A percentile compares a stretch with the other conserved stretches of the same genome.
These are phyloP conservation scores for Calonectria naviculata DNA, from an alignment of 2,329 filamentous ascomycete genomes.

Conservation along the genomic window DNA sequence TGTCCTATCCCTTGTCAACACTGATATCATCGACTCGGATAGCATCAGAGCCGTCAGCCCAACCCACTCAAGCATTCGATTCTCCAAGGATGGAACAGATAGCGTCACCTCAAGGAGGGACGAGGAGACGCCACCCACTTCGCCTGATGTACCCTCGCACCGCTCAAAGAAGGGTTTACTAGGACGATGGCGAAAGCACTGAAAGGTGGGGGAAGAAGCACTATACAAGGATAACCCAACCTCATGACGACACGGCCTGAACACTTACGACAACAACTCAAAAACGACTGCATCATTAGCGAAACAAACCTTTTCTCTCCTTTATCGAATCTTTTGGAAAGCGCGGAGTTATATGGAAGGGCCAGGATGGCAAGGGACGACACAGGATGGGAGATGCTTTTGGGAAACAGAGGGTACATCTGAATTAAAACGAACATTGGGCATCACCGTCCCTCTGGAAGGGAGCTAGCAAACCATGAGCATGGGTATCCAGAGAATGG, in stretches of 20 bases:
- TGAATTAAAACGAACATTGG: slow-evolving; percentile 23
- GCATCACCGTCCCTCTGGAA: slow-evolving; percentile 36
- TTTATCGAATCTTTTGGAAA: slow-evolving; percentile 26
- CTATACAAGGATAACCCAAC: slow-evolving; percentile 7
- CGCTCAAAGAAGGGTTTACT: slow-evolving; percentile 43
- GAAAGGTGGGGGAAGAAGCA: slow-evolving; percentile 13
- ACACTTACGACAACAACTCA: slow-evolving; percentile 19
- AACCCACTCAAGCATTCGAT: slow-evolving; percentile 43
- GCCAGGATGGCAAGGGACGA: background rate
- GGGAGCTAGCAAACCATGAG: slow-evolving; percentile 24
- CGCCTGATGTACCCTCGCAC: slow-evolving; percentile 45
- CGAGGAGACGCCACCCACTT: slow-evolving; percentile 50
- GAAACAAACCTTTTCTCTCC: slow-evolving; percentile 10
- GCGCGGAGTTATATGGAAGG: slow-evolving; percentile 34
- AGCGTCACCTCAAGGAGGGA: slow-evolving; percentile 48
- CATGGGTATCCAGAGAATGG: slow-evolving; percentile 21
- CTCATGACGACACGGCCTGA: slow-evolving; percentile 30
- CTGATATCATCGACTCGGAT: slow-evolving; percentile 35
- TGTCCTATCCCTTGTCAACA: slow-evolving; percentile 46
- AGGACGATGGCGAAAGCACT: slow-evolving; percentile 37
- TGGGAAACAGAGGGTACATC: background rate
- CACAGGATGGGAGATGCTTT: background rate
- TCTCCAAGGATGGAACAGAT: slow-evolving; percentile 52
- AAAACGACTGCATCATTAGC: slow-evolving; percentile 32
- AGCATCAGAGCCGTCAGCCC: slow-evolving; percentile 35